Base-by-base conservation (phyloP, 495 filamentous ascomycete species). In the Penicillium longicatenatum region DNA sequence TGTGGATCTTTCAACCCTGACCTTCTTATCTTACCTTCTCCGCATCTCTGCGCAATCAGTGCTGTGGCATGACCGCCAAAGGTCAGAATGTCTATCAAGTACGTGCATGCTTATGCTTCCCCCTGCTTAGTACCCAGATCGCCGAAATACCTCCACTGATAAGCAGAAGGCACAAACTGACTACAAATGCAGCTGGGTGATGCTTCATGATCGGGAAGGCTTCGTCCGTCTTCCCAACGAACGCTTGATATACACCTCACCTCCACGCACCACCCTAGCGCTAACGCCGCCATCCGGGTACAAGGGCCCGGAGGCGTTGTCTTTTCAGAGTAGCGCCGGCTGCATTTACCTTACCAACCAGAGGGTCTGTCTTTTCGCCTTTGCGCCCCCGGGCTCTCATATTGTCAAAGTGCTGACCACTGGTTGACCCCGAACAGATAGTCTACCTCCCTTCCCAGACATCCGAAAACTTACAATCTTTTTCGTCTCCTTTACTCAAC, bases 301-400 rank as follows among this genome's bases (percentile, higher is more conserved):
- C 58, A 78, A 82, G 5, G 85, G 81, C 41, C 74, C 76, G 50
- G 78, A 86, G 43, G 71, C 79, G 1, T 79, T 87, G 49, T 81
- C 82, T 20, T 60, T 86, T 30, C 80, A 82, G 43, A 85, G 84
- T 60, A 80, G 80, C 59, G 73, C 79, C 6, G 89, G 89, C 17
- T 72, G 76, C 46, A 82, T 89, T 16, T 90, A 89, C 71, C 86
- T 98, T 62, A 97, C 94, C 39, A 98, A 94, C 62, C 90, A 96
- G 73, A 78, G 94, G 71, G 92, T 96, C 76, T 63, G 82, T 49
- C 1, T 6, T 39, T 11, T 7, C n/a, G 41, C 43, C 2, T 0
- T 22, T 22, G 10, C 19, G 35, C 42, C 1, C 0, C 20, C 4
- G 11, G 41, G 22, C 37, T 31, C n/a, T 49, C 31, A 1, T 22